Base-by-base conservation (phyloP, 1,139 yeast genomes). In the Yamadazyma diospyri region DNA sequence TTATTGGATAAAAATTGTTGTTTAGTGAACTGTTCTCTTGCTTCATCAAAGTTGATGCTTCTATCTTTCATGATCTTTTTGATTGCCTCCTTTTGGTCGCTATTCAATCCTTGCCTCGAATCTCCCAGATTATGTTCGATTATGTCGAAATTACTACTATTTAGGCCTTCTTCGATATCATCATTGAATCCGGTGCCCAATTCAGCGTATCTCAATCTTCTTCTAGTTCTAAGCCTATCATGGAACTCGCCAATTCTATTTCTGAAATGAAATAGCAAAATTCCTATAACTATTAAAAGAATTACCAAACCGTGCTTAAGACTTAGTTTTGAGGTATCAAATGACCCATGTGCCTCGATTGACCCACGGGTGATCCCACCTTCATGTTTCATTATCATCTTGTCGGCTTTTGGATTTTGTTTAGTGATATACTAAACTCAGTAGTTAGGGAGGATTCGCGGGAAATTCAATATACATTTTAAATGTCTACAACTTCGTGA, bases 101-200 rank as follows among this genome's bases (percentile, higher is more conserved):
- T 75, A 51, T 76, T 79, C 27, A 85, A 61, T 1, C 94, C 94
- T 11, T 59, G 49, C 35, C 95, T 68, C 1, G 61, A 30, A 48
- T 85, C 95, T 9, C 57, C 53, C 16, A 41, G 50, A 38, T 81
- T 78, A 29, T 69, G 65, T 10, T 61, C 45, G 5, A 50, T 48
- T 19, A 84, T 53, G 50, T 81, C 76, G 48, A 85, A 85, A 23
- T 61, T 72, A 25, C 57, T 61, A 12, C 94, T 83, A 24, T 68
- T 61, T 23, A 85, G 57, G 0, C 95, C 95, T n/a, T 64, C 61
- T 33, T 78, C 85, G 16, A 77, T 48, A 51, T 85, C 94, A 10
- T 65, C 65, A 27, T 61, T 59, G 50, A 83, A 83, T 1, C 79
- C 46, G 62, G 43, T 24, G 5, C 33, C 35, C 5, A 55, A 29